Base-by-base conservation (phyloP, 2,329 filamentous ascomycete genomes). In the Fusarium protoensiforme region DNA sequence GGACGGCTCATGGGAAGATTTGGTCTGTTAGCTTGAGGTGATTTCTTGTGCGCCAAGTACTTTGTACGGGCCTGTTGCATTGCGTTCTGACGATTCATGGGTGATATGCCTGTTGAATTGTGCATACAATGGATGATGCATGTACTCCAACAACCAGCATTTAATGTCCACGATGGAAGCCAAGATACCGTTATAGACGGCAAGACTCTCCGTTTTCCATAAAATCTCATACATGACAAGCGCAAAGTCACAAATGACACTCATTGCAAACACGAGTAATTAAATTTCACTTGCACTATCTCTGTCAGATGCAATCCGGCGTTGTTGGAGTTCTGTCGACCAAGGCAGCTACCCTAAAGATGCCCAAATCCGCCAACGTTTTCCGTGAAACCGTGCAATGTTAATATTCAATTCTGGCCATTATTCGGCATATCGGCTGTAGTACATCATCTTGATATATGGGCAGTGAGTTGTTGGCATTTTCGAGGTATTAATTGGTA, bases 361-460 rank as follows among this genome's bases (percentile, higher is more conserved):
- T 31, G 46, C 16, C 9, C 18, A 13, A 51, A 29, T 29, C 27
- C 43, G 27, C 13, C 7, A 3, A 46, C 24, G 13, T 14, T 43
- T 46, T 46, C 14, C 10, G 41, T 3, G 5, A 18, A 24, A 24
- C 14, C 8, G 10, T 18, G 8, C 4, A 27, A 27, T 16, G 10
- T 24, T 46, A 2, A 2, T 6, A 4, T 27, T 18, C 9, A 18
- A 46, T 9, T 5, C 2, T 27, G 41, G 1, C 14, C 4, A 46
- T 4, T 18, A 10, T 27, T 27, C 1, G 27, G 9, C 5, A 48
- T 48, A 2, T 18, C 2, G 10, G 4, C 0, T 46, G 8, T 16
- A 2, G 18, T 46, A 1, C 13, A 3, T 18, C 4, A 5, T 18
- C 5, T 29, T 13, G 2, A 14, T 0, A 7, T 5, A 13, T 2